Conservation (phyloP, 805 yeast species). For the Spathaspora arborariae region DNA sequence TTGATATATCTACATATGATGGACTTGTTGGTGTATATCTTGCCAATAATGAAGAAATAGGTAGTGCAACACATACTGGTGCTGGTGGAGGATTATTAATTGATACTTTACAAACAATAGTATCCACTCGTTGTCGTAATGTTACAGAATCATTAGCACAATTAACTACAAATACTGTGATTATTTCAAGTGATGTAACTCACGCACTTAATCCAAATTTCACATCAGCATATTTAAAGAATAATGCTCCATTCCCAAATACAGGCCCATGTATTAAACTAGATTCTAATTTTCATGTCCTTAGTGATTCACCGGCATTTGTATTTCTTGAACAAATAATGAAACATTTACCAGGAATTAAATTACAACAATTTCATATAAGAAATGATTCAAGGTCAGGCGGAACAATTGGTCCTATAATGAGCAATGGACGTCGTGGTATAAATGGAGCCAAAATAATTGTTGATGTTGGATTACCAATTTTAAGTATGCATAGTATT, state of each 20-base stretch:
- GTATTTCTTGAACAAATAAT: conserved; percentile 23
- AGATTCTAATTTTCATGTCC: conserved; percentile 35
- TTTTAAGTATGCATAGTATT: conserved; percentile 41
- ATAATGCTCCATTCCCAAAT: conserved; percentile 36
- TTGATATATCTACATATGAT: conserved; percentile 16
- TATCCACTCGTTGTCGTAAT: background rate
- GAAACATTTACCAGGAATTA: conserved; percentile 14
- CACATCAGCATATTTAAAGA: conserved; percentile 24
- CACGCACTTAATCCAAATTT: conserved; percentile 43
- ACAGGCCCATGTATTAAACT: conserved; percentile 34
- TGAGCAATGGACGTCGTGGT: conserved; percentile 31
- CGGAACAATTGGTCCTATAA: conserved; percentile 41
- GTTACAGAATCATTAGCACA: conserved; percentile 7
- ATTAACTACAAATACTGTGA: conserved; percentile 24
- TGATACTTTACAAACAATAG: conserved; percentile 7
- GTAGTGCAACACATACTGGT: conserved; percentile 37
- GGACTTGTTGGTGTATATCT: conserved; percentile 31
- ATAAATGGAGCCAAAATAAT: conserved; percentile 16
- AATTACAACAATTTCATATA: conserved; percentile 37
- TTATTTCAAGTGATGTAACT: conserved; percentile 42
- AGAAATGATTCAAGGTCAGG: conserved; percentile 40
- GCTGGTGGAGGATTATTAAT: conserved; percentile 32
- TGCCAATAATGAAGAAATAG: conserved; percentile 41
- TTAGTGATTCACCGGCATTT: conserved; percentile 32
- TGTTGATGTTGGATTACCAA: conserved; percentile 40